Evolutionary conservation across 805 yeast species (phyloP).

Genomic region (Candida cerambycidarum): DNA sequence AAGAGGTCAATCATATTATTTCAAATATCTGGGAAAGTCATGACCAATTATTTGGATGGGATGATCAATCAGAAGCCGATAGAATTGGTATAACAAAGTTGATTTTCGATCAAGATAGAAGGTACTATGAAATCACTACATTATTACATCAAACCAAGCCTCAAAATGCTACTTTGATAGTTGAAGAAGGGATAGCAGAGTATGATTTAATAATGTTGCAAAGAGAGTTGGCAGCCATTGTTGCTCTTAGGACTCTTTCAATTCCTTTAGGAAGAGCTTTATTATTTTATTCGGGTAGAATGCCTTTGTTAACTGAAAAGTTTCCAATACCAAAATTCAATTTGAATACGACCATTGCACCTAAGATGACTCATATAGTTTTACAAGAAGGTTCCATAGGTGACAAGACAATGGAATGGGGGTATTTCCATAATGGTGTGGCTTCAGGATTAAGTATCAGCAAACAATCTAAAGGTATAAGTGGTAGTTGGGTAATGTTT

Average conservation of each 20-base stretch:
- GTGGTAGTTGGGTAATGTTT: slow-evolving; percentile 90
- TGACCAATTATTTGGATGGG: slow-evolving; percentile 61
- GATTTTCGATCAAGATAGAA: slow-evolving; percentile 73
- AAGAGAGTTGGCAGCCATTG: slow-evolving; percentile 56
- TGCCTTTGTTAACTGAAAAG: slow-evolving; percentile 81
- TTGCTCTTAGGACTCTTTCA: slow-evolving; percentile 70
- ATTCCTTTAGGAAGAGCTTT: slow-evolving; percentile 80
- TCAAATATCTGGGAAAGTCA: slow-evolving; percentile 35
- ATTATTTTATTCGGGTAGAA: slow-evolving; percentile 61
- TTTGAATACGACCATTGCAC: slow-evolving; percentile 62
- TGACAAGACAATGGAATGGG: slow-evolving; percentile 66
- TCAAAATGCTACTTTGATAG: slow-evolving; percentile 49
- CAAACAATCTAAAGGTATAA: slow-evolving; percentile 62
- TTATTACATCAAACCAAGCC: slow-evolving; percentile 68
- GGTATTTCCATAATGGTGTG: slow-evolving; percentile 88
- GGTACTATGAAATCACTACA: slow-evolving; percentile 75
- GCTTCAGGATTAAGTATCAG: slow-evolving; percentile 82
- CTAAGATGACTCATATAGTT: slow-evolving; percentile 63
- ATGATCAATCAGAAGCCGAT: slow-evolving; percentile 69
- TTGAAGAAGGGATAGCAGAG: slow-evolving; percentile 47
- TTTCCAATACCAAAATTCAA: slow-evolving; percentile 78
- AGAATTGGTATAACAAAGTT: slow-evolving; percentile 64
- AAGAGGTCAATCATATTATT: slow-evolving; percentile 43
- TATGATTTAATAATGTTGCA: slow-evolving; percentile 56
- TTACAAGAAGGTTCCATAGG: slow-evolving; percentile 54